A percentile compares a stretch with the other conserved stretches of the same genome.
phyloP scores from a whole-genome alignment of 345 rosid species.

The Arabidopsis suecica region DNA sequence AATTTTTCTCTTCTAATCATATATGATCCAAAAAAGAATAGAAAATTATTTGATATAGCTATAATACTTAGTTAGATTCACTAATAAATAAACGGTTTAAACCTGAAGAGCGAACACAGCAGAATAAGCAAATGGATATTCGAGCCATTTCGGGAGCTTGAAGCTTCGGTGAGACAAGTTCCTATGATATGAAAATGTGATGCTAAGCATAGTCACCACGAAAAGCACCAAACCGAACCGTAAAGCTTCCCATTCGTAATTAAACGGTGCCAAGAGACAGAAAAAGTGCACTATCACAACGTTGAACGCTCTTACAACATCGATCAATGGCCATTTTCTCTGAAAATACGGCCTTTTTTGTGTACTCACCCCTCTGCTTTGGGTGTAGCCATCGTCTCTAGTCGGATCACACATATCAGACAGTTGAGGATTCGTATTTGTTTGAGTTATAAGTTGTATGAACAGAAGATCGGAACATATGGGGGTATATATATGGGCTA shows the following conservation, averaged over 20 bases:
- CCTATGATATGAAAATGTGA: constrained; percentile 73
- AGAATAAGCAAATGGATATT: constrained; percentile 74
- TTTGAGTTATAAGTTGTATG: constrained; percentile 10
- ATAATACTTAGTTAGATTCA: not conserved
- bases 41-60: not conserved
- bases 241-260: constrained; percentile 70
- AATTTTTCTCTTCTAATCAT: not conserved
- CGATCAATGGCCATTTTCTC: constrained; percentile 63
- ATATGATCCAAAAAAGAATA: not conserved
- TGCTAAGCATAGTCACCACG: constrained; percentile 58
- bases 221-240: constrained; percentile 57
- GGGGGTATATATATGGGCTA: constrained; percentile 4
- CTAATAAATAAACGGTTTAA: not conserved
- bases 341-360: constrained; percentile 34
- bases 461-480: not conserved
- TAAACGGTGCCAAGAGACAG: constrained; percentile 68
- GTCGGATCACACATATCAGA: constrained; percentile 36
- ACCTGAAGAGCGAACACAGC: constrained; percentile 84
- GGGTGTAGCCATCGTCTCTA: constrained; percentile 29
- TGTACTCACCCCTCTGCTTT: constrained; percentile 35
- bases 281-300: constrained; percentile 62
- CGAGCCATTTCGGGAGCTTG: constrained; percentile 81
- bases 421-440: not conserved
- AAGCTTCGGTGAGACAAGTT: constrained; percentile 78
- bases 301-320: constrained; percentile 51